Base-by-base conservation (phyloP, 2,329 filamentous ascomycete species). In the Ophioceras dolichostomum region DNA sequence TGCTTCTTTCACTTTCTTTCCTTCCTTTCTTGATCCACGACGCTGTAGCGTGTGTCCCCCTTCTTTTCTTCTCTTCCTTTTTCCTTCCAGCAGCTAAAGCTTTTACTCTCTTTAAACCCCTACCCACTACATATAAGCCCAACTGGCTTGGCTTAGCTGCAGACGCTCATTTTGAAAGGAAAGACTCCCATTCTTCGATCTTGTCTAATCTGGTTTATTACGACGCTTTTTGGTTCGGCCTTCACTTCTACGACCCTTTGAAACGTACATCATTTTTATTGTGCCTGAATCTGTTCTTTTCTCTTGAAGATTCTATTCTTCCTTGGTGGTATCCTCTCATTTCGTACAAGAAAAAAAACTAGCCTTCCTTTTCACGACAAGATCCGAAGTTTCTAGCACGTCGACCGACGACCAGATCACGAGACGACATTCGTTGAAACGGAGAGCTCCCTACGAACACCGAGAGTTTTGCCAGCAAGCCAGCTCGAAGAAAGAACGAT, bases 91-190 rank as follows among this genome's bases (percentile, higher is more conserved):
- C 52, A 55, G 55, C 57, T 61, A 53, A 55, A 56, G 52, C 50
- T 48, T n/a, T 53, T 58, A 53, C 53, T 47, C 48, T 61, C 56
- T 58, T 62, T 60, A 51, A 51, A 52, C 50, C 53, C 54, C 54
- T 59, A 54, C 53, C 50, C 55, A 59, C 53, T 54, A n/a, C n/a
- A n/a, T n/a, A n/a, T 61, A 61, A 51, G 53, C 49, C 65, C 66
- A 69, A 70, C 67, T 68, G 66, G 65, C 60, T 69, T 67, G 67
- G 67, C 61, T 70, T 70, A 68, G 68, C 65, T 70, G 63, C 64
- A 65, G 62, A 65, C 67, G 55, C 58, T 70, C 64, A 58, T 73
- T 71, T 65, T 39, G 48, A 53, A 45, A 51, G 43, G 52, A 47
- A n/a, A n/a, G n/a, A 54, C 47, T 32, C 35, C 10, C 48, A 43